phyloP scores from a whole-genome alignment of 441 rosid genomes.

The Syzygium syzygioides region DNA sequence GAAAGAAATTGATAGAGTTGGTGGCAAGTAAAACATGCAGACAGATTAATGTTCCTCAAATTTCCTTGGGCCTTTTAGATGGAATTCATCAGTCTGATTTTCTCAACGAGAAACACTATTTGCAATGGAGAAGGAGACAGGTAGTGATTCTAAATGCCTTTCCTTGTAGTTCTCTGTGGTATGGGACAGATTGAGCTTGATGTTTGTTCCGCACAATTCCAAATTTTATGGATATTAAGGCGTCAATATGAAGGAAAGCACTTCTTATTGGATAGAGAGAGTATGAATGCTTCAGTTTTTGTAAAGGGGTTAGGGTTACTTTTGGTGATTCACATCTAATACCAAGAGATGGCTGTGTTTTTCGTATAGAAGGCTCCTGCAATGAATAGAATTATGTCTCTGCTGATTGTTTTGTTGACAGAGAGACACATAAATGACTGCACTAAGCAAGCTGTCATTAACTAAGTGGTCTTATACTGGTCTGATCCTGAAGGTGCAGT shows the following conservation, averaged over 20 bases:
- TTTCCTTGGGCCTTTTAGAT: conserved; percentile 75
- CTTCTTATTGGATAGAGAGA: neutral
- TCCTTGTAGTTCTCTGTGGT: neutral
- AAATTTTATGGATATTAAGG: neutral
- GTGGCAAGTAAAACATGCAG: conserved; percentile 45
- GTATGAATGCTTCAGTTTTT: neutral
- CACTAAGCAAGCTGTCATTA: neutral
- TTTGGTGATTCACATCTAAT: neutral
- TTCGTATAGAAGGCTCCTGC: neutral
- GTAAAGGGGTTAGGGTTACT: neutral
- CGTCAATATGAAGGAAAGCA: neutral
- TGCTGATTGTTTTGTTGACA: neutral
- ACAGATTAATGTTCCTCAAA: conserved; percentile 73
- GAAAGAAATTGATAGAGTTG: conserved; percentile 69
- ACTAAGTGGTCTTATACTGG: neutral
- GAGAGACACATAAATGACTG: neutral
- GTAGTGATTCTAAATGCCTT: conserved; percentile 27
- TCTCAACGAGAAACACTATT: conserved; percentile 67
- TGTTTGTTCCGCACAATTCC: neutral
- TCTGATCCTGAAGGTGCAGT: neutral
- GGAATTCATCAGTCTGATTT: conserved; percentile 86
- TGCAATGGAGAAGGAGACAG: conserved; percentile 93
- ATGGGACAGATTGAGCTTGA: neutral
- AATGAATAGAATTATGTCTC: neutral
- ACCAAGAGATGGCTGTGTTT: neutral